phyloP scores from a whole-genome alignment of 495 filamentous ascomycete genomes.

The Tuber indicum region DNA sequence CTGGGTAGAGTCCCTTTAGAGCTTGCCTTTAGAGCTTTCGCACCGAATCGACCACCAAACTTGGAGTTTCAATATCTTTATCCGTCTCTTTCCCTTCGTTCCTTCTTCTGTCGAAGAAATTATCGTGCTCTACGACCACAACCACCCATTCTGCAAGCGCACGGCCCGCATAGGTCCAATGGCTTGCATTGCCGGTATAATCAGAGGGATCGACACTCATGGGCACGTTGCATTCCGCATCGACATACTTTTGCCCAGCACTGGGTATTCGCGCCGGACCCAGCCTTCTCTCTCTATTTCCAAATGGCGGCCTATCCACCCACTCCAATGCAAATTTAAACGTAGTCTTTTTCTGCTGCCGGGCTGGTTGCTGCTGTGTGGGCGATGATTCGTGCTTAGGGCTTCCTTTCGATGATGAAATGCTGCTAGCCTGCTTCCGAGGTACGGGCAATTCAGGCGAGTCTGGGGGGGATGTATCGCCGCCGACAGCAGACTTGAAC shows the following conservation, averaged over 20 bases:
- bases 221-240: constrained; percentile 32
- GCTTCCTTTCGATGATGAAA: constrained; percentile 40
- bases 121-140: constrained; percentile 80
- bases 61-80: constrained; percentile 77
- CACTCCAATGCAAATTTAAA: constrained; percentile 79
- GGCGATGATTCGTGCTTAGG: constrained; percentile 19
- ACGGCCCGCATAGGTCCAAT: constrained; percentile 68
- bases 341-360: constrained; percentile 55
- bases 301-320: constrained; percentile 54
- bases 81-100: constrained; percentile 75
- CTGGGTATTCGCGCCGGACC: constrained; percentile 69
- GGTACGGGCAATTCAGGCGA: constrained; percentile 20
- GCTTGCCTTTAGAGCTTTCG: constrained; percentile 49
- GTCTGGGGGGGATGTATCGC: constrained; percentile 42
- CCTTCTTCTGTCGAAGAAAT: constrained; percentile 79
- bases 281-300: constrained; percentile 56
- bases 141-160: constrained; percentile 87
- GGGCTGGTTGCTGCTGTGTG: constrained; percentile 42
- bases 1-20: background rate
- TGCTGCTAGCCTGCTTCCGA: constrained; percentile 43
- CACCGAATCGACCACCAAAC: constrained; percentile 77
- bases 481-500: constrained; percentile 18
- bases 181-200: constrained; percentile 22
- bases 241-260: constrained; percentile 57
- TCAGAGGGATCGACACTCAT: constrained; percentile 33